Evolutionary conservation across 345 rosid genomes (phyloP).

Genomic region (Geranium rotundifolium): DNA sequence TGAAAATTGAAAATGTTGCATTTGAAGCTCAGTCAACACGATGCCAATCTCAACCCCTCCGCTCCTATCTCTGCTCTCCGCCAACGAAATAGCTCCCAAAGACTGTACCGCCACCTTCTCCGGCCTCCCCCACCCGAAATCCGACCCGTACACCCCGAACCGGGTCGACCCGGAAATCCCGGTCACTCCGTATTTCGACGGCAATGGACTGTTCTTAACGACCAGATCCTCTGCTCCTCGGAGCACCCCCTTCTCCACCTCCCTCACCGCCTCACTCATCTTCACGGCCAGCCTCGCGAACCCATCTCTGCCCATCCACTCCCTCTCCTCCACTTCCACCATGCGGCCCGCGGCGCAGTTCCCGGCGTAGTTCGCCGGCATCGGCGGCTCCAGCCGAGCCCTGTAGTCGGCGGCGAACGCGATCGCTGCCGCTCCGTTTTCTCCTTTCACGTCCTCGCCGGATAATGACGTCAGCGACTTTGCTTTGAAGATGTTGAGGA

Average conservation of each 20-base stretch:
- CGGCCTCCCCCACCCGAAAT: conserved; percentile 12
- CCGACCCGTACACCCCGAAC: too few relatives aligned
- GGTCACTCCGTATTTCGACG: neutral
- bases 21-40: too few relatives aligned
- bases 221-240: conserved; percentile 5
- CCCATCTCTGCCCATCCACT: conserved; percentile 3
- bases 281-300: conserved; percentile 1
- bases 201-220: neutral
- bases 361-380: conserved; percentile 28
- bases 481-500: too few relatives aligned
- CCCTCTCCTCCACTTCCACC: conserved; percentile 2
- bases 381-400: conserved; percentile 25
- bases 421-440: neutral
- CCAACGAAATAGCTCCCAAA: too few relatives aligned
- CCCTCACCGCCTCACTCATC: conserved; percentile 10
- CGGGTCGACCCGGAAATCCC: conserved; percentile 10
- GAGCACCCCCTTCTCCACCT: neutral
- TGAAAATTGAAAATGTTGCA: too few relatives aligned
- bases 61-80: too few relatives aligned
- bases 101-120: too few relatives aligned
- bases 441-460: conserved; percentile 3
- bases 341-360: conserved; percentile 18
- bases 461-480: conserved; percentile 6
- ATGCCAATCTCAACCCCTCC: too few relatives aligned
- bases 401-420: conserved; percentile 25